Evolutionary conservation across 208 protist species (phyloP).

Genomic region (Leishmania turanica): DNA sequence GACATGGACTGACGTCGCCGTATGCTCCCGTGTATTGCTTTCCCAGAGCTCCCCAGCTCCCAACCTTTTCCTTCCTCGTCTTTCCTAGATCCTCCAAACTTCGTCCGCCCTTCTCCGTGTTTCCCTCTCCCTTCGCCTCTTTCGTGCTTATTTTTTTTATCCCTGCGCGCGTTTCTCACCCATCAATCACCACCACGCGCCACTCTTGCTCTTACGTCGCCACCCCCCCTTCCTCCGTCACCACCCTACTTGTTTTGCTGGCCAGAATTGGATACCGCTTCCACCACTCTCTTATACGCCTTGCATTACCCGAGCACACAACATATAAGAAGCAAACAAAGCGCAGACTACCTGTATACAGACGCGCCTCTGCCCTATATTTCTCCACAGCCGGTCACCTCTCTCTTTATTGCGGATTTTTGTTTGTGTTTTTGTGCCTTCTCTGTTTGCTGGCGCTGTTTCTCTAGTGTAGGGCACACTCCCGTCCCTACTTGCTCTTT

Average conservation of each 20-base stretch:
- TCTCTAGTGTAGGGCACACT: not conserved
- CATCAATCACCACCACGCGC: not conserved
- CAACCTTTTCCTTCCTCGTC: not conserved
- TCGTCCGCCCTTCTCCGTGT: not conserved
- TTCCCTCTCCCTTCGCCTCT: not conserved
- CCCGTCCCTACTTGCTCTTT: conserved; percentile 14
- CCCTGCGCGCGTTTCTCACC: not conserved
- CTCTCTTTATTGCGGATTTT: conserved; percentile 10
- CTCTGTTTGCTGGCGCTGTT: not conserved
- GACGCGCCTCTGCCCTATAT: not conserved
- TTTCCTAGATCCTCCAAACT: not conserved
- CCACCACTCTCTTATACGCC: not conserved
- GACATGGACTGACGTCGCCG: not conserved
- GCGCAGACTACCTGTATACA: not conserved
- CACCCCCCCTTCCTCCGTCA: not conserved
- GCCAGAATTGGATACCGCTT: conserved; percentile 1
- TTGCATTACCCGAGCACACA: not conserved
- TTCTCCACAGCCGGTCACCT: not conserved
- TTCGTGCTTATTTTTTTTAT: not conserved
- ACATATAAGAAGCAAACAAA: not conserved
- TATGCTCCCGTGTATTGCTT: not conserved
- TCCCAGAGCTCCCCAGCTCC: not conserved
- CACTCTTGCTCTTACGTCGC: not conserved
- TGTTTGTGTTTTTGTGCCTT: not conserved
- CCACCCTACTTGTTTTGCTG: not conserved